Evolutionary conservation across 2,329 filamentous ascomycete genomes (phyloP).

Genomic region (Aspergillus sp.): DNA sequence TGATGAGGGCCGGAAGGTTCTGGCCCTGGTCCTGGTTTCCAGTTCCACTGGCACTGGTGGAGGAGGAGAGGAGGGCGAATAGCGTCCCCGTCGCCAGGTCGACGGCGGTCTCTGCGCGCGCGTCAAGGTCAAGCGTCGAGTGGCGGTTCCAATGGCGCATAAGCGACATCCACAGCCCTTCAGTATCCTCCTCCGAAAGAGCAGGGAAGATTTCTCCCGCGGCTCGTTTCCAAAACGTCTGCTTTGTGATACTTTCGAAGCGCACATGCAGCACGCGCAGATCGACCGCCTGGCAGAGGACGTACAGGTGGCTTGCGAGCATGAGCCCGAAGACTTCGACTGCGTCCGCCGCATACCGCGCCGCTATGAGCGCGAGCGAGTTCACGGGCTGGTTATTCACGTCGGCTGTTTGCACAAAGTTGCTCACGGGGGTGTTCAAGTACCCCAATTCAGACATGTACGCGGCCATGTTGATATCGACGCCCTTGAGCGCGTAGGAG

Average conservation of each 20-base stretch:
- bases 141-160: slow-evolving; percentile 24
- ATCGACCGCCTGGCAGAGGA: slow-evolving; percentile 64
- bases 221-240: not conserved
- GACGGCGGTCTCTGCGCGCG: slow-evolving; percentile 16
- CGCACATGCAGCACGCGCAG: slow-evolving; percentile 42
- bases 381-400: slow-evolving; percentile 72
- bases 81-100: slow-evolving; percentile 12
- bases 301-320: slow-evolving; percentile 58
- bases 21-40: not conserved
- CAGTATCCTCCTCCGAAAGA: not conserved
- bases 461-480: slow-evolving; percentile 68
- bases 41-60: not conserved
- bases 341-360: slow-evolving; percentile 61
- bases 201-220: not conserved
- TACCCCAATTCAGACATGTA: slow-evolving; percentile 67
- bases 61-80: slow-evolving; percentile 3
- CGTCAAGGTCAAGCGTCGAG: slow-evolving; percentile 17
- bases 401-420: slow-evolving; percentile 68
- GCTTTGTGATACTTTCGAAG: slow-evolving; percentile 16
- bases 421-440: slow-evolving; percentile 65
- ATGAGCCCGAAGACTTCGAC: slow-evolving; percentile 62
- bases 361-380: slow-evolving; percentile 64
- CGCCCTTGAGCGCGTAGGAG: slow-evolving; percentile 66
- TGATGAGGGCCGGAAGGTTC: not conserved
- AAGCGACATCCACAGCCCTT: slow-evolving; percentile 20